Conservation (phyloP, 2,329 filamentous ascomycete genomes). For the Zasmidium angulare region DNA sequence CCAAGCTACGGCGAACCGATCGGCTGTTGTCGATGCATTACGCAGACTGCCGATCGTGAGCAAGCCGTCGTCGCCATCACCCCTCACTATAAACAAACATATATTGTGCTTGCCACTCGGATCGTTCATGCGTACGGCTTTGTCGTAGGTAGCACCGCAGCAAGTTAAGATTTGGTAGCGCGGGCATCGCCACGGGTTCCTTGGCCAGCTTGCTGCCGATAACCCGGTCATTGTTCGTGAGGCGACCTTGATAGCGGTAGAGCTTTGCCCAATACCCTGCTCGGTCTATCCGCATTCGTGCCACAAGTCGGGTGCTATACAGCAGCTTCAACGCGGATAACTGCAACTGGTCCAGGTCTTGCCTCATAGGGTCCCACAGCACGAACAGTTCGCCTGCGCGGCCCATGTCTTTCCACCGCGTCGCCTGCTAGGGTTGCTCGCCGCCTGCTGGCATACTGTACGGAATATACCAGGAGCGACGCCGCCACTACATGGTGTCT, state of each 20-base stretch:
- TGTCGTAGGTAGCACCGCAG: slow-evolving; percentile 14
- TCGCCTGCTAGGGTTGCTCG: slow-evolving; percentile 6
- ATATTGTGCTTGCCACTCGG: slow-evolving; percentile 5
- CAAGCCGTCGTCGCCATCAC: slow-evolving; percentile 9
- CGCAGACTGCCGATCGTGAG: not conserved
- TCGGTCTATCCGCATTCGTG: slow-evolving; percentile 12
- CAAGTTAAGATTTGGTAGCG: slow-evolving; percentile 20
- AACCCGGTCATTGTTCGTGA: slow-evolving; percentile 18
- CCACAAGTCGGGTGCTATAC: slow-evolving; percentile 13
- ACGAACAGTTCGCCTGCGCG: slow-evolving; percentile 12
- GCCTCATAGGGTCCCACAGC: slow-evolving; percentile 10
- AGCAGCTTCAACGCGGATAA: slow-evolving; percentile 13
- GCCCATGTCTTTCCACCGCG: slow-evolving; percentile 9
- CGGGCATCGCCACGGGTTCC: slow-evolving; percentile 13
- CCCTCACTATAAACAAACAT: slow-evolving; percentile 3
- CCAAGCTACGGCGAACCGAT: slow-evolving; percentile 7
- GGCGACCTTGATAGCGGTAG: slow-evolving; percentile 18
- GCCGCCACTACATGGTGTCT: slow-evolving; percentile 12
- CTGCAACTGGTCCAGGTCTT: slow-evolving; percentile 8
- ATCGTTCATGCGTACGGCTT: slow-evolving; percentile 17
- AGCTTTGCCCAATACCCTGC: slow-evolving; percentile 14
- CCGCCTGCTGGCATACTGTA: slow-evolving; percentile 12
- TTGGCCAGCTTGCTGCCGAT: slow-evolving; percentile 19
- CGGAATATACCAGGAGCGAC: slow-evolving; percentile 18
- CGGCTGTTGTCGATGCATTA: not conserved